Base-by-base conservation (phyloP, 306 rosid species). In the Neltuma alba region DNA sequence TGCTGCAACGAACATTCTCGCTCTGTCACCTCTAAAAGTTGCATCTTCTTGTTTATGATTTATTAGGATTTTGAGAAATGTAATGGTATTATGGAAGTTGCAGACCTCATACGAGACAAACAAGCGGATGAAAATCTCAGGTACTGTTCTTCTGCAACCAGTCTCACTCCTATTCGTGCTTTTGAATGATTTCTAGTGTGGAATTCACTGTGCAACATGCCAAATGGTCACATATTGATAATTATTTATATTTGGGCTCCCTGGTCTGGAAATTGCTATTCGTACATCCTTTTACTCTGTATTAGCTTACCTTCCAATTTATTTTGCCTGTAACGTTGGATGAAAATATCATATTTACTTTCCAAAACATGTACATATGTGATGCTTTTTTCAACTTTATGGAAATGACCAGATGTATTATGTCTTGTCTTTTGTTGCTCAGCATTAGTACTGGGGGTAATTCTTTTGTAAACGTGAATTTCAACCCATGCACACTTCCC, bases 41-140 rank as follows among this genome's bases (percentile, higher is more conserved):
- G 20, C 69, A 37, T 72, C 27, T 65, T 36, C 74, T 66, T 62
- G 77, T 20, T 74, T 4, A 80, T 69, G 27, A 42, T 72, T 48
- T 84, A 11, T 41, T 84, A 94, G 99, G 99, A 95, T 80, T 95
- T 95, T 48, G 96, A 92, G 82, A 76, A 84, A 38, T 88, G 88
- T 62, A 90, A 82, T 72, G 99, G 98, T 44, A 90, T 93, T 21
- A 93, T 84, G 89, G 96, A 92, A 84, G 94, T 92, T 87, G 96
- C 99, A 18, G 89, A 86, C 82, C 94, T 95, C 81, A 86, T 93
- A 79, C 84, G 92, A 80, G 96, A 93, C 87, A 93, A 89, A 83
- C 91, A 92, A 83, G 89, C 82, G 30, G 99, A 94, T 79, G 97
- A 94, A 68, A 92, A 89, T 84, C 97, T 94, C 82, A 92, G 99